phyloP scores from a whole-genome alignment of 73 alveolate species.

The Diophrys appendiculata region DNA sequence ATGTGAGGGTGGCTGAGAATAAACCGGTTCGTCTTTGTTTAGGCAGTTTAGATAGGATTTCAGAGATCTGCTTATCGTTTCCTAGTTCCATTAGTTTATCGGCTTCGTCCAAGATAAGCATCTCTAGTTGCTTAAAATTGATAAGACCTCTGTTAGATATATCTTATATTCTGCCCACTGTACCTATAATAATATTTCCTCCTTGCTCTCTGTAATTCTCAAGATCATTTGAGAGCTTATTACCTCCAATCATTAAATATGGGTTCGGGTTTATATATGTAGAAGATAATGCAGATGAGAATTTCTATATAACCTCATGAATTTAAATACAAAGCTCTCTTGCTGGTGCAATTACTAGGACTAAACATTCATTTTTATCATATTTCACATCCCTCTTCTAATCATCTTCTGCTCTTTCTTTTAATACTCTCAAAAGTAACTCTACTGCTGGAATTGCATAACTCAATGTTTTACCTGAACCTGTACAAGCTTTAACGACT shows the following conservation, averaged over 20 bases:
- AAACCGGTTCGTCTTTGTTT: slow-evolving; percentile 99
- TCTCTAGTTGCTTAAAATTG: slow-evolving; percentile 77
- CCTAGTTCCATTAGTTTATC: slow-evolving; percentile 94
- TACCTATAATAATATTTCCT: slow-evolving; percentile 94
- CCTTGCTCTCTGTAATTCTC: slow-evolving; percentile 74
- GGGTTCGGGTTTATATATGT: slow-evolving; percentile 24
- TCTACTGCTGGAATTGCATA: slow-evolving; percentile 82
- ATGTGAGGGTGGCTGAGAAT: slow-evolving; percentile 99
- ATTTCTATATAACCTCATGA: slow-evolving; percentile 76
- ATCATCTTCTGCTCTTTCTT: slow-evolving; percentile 50
- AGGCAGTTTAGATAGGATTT: slow-evolving; percentile 88
- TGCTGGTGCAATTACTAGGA: slow-evolving; percentile 94
- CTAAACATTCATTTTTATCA: slow-evolving; percentile 54
- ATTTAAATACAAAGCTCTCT: slow-evolving; percentile 98
- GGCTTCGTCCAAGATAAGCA: slow-evolving; percentile 97
- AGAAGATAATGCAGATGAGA: too few species aligned
- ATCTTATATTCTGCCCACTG: slow-evolving; percentile 97
- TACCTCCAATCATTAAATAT: slow-evolving; percentile 91
- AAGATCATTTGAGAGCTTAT: slow-evolving; percentile 80
- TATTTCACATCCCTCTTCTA: slow-evolving; percentile 37
- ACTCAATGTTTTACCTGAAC: slow-evolving; percentile 98
- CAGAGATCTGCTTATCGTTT: slow-evolving; percentile 71
- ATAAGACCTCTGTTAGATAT: slow-evolving; percentile 79
- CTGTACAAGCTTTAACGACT: slow-evolving; percentile 96
- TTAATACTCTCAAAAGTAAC: slow-evolving; percentile 54